Evolutionary conservation across 1,284 basidiomycete genomes (phyloP).

Genomic region (Vanrija pseudolonga): DNA sequence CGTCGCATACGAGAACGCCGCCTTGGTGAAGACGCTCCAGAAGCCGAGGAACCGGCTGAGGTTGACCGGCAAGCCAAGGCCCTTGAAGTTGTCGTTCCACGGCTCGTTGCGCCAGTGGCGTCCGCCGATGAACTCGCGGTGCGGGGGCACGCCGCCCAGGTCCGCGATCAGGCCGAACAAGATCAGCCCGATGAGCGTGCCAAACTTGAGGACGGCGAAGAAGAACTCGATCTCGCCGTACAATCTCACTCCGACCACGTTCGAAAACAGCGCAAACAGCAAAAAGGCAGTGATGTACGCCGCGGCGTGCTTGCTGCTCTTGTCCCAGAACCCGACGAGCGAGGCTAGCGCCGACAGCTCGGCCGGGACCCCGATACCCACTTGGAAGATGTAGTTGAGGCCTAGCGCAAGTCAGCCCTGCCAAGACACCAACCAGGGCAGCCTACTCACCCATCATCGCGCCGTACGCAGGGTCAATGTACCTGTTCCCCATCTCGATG

Average conservation of each 20-base stretch:
- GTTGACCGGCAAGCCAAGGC: conserved; percentile 1
- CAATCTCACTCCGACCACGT: conserved; percentile 36
- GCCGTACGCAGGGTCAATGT: conserved; percentile 10
- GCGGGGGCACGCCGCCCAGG: conserved; percentile 65
- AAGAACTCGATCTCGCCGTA: conserved; percentile 50
- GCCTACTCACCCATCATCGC: conserved; percentile 14
- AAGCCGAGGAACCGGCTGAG: conserved; percentile 57
- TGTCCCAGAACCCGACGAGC: conserved; percentile 45
- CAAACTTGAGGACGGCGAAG: conserved; percentile 26
- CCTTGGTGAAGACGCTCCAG: conserved; percentile 55
- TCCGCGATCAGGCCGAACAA: conserved; percentile 65
- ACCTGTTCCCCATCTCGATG: not conserved
- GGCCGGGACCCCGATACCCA: conserved; percentile 8
- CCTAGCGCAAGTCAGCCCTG: not conserved
- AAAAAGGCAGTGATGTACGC: conserved; percentile 51
- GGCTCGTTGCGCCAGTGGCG: conserved; percentile 16
- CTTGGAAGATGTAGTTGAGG: conserved; percentile 9
- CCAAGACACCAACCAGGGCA: not conserved
- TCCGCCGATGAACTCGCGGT: conserved; percentile 41
- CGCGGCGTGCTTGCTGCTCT: conserved; percentile 38
- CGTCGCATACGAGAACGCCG: conserved; percentile 34
- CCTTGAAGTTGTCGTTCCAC: conserved; percentile 23
- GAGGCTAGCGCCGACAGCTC: conserved; percentile 36
- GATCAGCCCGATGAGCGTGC: conserved; percentile 41
- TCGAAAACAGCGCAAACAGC: conserved; percentile 48